These are phyloP conservation scores for Cyclostephanos invisitatus DNA, from an alignment of 108 stramenopile genomes.

Conservation along the genomic window DNA sequence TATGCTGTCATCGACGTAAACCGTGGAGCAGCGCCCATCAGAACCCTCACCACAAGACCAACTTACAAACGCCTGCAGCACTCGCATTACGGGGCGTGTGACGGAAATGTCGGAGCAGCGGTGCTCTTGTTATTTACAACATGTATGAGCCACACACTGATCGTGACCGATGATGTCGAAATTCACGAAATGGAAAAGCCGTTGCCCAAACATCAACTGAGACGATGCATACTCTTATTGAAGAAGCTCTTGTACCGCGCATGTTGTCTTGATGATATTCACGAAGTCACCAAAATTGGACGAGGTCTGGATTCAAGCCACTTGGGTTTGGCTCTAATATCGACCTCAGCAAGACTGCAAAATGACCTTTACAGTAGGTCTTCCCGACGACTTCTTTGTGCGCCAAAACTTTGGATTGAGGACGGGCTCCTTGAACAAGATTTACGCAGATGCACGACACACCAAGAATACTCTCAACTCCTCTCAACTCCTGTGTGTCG, in stretches of 20 bases:
- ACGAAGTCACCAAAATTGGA: slow-evolving; percentile 6
- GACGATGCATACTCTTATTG: slow-evolving; percentile 70
- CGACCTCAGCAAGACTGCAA: slow-evolving; percentile 62
- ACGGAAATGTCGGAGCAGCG: slow-evolving; percentile 57
- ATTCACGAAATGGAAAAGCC: slow-evolving; percentile 83
- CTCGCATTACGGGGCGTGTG: slow-evolving; percentile 24
- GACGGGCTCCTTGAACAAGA: slow-evolving; percentile 75
- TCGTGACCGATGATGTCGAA: slow-evolving; percentile 90
- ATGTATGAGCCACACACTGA: slow-evolving; percentile 71
- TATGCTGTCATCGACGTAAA: slow-evolving; percentile 55
- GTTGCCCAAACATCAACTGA: slow-evolving; percentile 77
- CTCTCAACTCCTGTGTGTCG: slow-evolving; percentile 70
- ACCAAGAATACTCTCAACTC: slow-evolving; percentile 59
- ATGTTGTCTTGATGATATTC: slow-evolving; percentile 65
- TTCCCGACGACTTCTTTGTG: slow-evolving; percentile 77
- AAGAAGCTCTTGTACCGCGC: slow-evolving; percentile 80
- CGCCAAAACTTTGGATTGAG: slow-evolving; percentile 82
- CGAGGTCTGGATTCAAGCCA: slow-evolving; percentile 43
- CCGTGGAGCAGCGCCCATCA: slow-evolving; percentile 46
- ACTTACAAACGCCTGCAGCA: slow-evolving; percentile 17
- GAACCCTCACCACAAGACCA: slow-evolving; percentile 20
- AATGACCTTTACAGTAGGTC: slow-evolving; percentile 83
- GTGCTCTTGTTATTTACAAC: slow-evolving; percentile 68
- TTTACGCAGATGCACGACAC: slow-evolving; percentile 63
- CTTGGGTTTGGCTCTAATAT: slow-evolving; percentile 75